Evolutionary conservation across 2,329 filamentous ascomycete genomes (phyloP), one percentile per base, ranked within the genome.

Genomic region (Ceratocystis destructans): DNA sequence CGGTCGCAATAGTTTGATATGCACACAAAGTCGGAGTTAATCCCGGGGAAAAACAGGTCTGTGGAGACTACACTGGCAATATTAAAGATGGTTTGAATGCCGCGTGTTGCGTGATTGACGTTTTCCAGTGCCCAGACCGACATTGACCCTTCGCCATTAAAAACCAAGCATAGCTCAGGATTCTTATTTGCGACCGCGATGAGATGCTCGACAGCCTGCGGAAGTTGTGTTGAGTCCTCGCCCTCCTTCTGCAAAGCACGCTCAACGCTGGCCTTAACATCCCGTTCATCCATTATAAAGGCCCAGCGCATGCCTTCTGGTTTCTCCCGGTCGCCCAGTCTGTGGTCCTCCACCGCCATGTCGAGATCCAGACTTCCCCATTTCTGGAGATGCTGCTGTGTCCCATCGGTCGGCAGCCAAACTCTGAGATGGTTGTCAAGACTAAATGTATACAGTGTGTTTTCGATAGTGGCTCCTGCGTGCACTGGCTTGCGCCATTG

Each of bases 121-220:
- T 93, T 92, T 74, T 97, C 92, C 66, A 99, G 77, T 0, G 90
- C 93, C 89, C 93, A 96, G 0, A 90, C 90, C 50, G 89, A 91
- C 87, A 97, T 90, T 70, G 87, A 86, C 0, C 93, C 93, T 61
- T 82, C 79, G n/a, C 87, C 86, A 74, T 97, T 90, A 61, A 96
- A 79, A 7, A 93, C 85, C 28, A 97, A 81, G 70, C 91, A 94
- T 2, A 99, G 84, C 73, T 99, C 94, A 0, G 92, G 90, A 66
- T 83, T 88, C 64, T 87, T 87, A 69, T 93, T 94, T 8, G 90
- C 90, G 70, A 96, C 82, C 70, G 91, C 88, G 55, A 96, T 87
- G 4, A 97, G 78, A 72, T 96, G 90, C 70, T 94, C 87, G 63
- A 96, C 78, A 5, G 89, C 74, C 75, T 44, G 78, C 83, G 70